phyloP scores from a whole-genome alignment of 371 early-diverging fungal species.

The Lichtheimia hyalospora region DNA sequence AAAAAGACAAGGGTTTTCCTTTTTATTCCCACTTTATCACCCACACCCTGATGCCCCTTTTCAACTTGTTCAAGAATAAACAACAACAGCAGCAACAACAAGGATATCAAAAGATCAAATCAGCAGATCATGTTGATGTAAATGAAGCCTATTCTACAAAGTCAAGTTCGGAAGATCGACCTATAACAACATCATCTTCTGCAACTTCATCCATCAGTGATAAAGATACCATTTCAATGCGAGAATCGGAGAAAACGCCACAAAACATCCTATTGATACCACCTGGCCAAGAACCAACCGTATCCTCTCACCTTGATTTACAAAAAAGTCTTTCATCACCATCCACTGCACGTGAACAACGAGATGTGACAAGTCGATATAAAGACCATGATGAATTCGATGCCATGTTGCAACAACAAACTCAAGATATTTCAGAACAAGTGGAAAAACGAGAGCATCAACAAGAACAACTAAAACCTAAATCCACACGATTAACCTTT shows the following conservation, averaged over 20 bases:
- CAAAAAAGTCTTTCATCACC: conserved; percentile 2
- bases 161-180: neutral
- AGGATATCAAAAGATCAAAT: conserved; percentile 15
- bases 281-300: neutral
- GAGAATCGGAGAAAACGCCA: too few relatives aligned
- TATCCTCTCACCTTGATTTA: neutral
- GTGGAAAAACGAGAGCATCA: neutral
- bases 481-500: conserved; percentile 20
- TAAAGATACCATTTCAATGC: neutral
- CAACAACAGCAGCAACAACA: too few relatives aligned
- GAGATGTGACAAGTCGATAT: neutral
- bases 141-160: neutral
- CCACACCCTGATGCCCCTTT: conserved; percentile 9
- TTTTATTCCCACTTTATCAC: neutral
- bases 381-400: neutral
- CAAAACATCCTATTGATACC: neutral
- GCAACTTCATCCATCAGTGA: neutral
- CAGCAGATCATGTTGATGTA: conserved; percentile 8
- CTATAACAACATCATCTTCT: neutral
- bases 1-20: neutral
- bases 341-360: neutral
- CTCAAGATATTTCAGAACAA: neutral
- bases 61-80: conserved; percentile 15
- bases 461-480: neutral
- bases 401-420: neutral